Evolutionary conservation across 176 grass and related monocot genomes (phyloP), one percentile per base, ranked within the genome.

Genomic region (Bothriochloa decipiens): DNA sequence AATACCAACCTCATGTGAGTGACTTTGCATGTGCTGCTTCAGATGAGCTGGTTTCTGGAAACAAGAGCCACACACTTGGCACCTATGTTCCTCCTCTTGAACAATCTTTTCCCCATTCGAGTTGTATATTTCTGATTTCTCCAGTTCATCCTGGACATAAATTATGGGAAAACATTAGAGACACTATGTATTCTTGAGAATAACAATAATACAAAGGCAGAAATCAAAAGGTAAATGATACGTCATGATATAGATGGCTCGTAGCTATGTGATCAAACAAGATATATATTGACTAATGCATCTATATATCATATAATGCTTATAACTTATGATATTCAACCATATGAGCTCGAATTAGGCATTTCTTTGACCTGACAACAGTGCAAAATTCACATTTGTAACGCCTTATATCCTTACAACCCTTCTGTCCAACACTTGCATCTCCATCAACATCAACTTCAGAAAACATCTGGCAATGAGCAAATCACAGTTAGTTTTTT

Each of bases 21-120:
- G 87, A 76, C 90, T 83, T 72, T 78, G 92, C 85, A 92, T 92
- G 72, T 94, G 92, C 79, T 94, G 92, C 71, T 92, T 94, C 70
- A 94, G 47, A 92, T 94, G 90, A 77, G 92, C 90, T 57, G 85
- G 90, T 47, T 94, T 94, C 52, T 22, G 75, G 74, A 94, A 94
- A 79, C 45, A 77, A 63, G 79, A 69, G 65, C 87, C 87, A n/a
- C 90, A 94, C 32, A 92, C 87, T 47, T 78, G 23, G 76, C 92
- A 94, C 29, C 16, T 78, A 62, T 83, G 82, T 39, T 45, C 75
- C 37, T 17, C 37, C 60, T 72, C 40, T 20, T 52, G 49, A 55
- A 86, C 64, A 64, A 86, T 29, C 18, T 81, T 90, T 86, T 88
- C 85, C 22, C 81, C 79, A 32, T 83, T 40, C 29, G 61, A 74